These are phyloP conservation scores for Ambrosia hybrid DNA, from an alignment of 140 eudicot genomes.

Conservation along the genomic window DNA sequence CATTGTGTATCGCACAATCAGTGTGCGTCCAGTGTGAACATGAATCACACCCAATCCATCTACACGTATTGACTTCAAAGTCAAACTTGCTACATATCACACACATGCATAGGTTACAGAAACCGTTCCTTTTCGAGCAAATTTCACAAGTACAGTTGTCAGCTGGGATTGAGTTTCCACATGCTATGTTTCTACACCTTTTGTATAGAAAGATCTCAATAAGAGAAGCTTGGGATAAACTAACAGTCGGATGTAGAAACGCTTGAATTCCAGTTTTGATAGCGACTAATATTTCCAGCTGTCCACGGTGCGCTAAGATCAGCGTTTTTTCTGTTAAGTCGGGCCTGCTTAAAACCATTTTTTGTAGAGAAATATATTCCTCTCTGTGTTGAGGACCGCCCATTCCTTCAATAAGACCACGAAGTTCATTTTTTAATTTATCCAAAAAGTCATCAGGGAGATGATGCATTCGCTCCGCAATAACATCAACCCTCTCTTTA, in stretches of 20 bases:
- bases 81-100: constrained; percentile 92
- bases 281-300: constrained; percentile 85
- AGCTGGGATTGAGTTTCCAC: constrained; percentile 75
- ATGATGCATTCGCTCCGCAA: constrained; percentile 77
- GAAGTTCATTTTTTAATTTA: constrained; percentile 68
- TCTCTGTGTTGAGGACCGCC: constrained; percentile 90
- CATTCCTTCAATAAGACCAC: constrained; percentile 73
- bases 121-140: constrained; percentile 75
- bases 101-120: constrained; percentile 96
- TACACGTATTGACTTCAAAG: constrained; percentile 90
- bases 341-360: constrained; percentile 57
- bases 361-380: constrained; percentile 69
- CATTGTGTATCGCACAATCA: constrained; percentile 87
- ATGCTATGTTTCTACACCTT: constrained; percentile 89
- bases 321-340: constrained; percentile 75
- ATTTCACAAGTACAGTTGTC: constrained; percentile 81
- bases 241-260: constrained; percentile 79
- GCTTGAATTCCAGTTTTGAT: constrained; percentile 91
- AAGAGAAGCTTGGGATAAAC: constrained; percentile 81
- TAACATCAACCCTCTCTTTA: constrained; percentile 60
- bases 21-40: constrained; percentile 99
- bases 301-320: constrained; percentile 65
- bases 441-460: constrained; percentile 80
- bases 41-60: constrained; percentile 94
- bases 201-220: constrained; percentile 75